phyloP scores from a whole-genome alignment of 2,329 filamentous ascomycete species.

The Pseudophaeomoniella oleicola region DNA sequence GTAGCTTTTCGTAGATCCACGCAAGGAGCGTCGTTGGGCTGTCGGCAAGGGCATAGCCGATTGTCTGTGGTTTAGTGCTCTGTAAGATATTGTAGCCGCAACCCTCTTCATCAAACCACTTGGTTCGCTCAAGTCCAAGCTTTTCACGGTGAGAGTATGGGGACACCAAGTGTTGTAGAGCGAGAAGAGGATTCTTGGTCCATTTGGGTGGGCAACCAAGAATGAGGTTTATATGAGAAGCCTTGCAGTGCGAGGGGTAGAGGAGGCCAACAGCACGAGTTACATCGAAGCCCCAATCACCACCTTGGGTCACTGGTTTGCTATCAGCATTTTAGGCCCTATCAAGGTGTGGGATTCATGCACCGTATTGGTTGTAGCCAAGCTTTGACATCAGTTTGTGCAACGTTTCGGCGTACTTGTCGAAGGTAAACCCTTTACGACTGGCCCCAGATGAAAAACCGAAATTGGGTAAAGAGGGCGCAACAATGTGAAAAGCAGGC shows the following conservation, averaged over 20 bases:
- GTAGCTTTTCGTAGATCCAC: constrained; percentile 72
- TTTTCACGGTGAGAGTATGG: constrained; percentile 40
- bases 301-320: constrained; percentile 37
- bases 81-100: constrained; percentile 46
- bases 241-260: constrained; percentile 5
- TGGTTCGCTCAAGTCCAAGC: constrained; percentile 34
- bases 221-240: constrained; percentile 5
- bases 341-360: too few relatives aligned
- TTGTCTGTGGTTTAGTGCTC: constrained; percentile 55
- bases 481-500: constrained; percentile 39
- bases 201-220: constrained; percentile 5
- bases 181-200: constrained; percentile 29
- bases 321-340: too few relatives aligned
- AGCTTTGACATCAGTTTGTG: constrained; percentile 9
- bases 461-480: constrained; percentile 40
- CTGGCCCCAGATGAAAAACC: constrained; percentile 35
- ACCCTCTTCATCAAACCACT: constrained; percentile 45
- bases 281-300: constrained; percentile 54
- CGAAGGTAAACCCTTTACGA: constrained; percentile 41
- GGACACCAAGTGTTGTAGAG: constrained; percentile 38
- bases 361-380: constrained; percentile 7
- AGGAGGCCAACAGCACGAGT: constrained; percentile 43
- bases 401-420: constrained; percentile 37
- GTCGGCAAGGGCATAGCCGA: constrained; percentile 55
- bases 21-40: constrained; percentile 55